Evolutionary conservation across 257 asterid genomes (phyloP), one percentile per base, ranked within the genome.

Genomic region (Nicotiana obtusifolia): DNA sequence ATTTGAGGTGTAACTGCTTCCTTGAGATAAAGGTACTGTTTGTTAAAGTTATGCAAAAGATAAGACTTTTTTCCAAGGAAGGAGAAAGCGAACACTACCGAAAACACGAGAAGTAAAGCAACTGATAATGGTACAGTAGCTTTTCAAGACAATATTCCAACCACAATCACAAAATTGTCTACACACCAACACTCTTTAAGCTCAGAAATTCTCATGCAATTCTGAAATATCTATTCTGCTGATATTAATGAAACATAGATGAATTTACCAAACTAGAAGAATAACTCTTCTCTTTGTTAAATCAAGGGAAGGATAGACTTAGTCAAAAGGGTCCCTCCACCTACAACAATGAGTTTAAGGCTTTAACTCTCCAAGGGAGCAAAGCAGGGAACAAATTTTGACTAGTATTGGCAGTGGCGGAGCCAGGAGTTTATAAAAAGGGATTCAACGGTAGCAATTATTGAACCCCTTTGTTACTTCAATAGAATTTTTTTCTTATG

Each of bases 1-100:
- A 84, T 86, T 83, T 37, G 90, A 73, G 47, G 85, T 82, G 26
- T 83, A 87, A 81, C 91, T 78, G 87, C 83, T 85, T 81, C 88
- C 89, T 82, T 86, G 89, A 85, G 93, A 86, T 75, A 91, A 73
- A 24, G 88, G 89, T 81, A 71, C 78, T 71, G 78, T 13, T 71
- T 22, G 20, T 44, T 57, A 71, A 71, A 44, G 35, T 13, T 71
- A 71, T 44, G 78, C 78, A 44, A 44, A 44, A 71, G 11, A 22
- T 71, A 22, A 71, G 60, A 44, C 6, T 71, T 10, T 41, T 71
- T 71, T 6, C 59, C 3, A 71, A 71, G 31, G 31, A 37, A 68
- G 59, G 78, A 22, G 59, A 71, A 44, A 44, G 37, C 44, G 59
- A 44, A 71, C 49, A 66, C 52, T 71, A 22, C 35, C 44, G 78